Evolutionary conservation across 2,329 filamentous ascomycete species (phyloP), one percentile per base, ranked within the genome.

Genomic region (Fusarium sp.): DNA sequence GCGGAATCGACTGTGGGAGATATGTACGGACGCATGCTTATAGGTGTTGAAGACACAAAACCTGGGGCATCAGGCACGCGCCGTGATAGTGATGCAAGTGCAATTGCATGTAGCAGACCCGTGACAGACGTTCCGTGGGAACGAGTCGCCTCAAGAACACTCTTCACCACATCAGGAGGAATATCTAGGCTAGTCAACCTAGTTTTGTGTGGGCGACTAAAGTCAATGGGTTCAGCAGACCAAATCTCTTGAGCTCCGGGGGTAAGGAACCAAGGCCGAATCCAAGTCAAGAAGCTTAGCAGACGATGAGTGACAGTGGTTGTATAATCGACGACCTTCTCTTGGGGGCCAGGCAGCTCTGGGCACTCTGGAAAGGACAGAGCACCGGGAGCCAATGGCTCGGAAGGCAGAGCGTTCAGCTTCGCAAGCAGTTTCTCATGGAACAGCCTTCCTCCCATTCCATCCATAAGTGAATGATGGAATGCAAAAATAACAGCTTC

Each of bases 391-490:
- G 15, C 37, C 2, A 23, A 12, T 30, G 15, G 47, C 37, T 12
- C 61, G 40, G 38, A 18, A 20, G 41, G 33, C 15, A 63, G 38
- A 26, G 60, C 53, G 57, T 80, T 81, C 4, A 88, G 76, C 6
- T 83, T 80, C 4, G 75, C 68, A 6, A 84, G 78, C 0, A 89
- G 75, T 3, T 79, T 76, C 31, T 79, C 74, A 63, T 89, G 86
- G 65, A 89, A 87, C 3, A 80, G 70, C 30, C 77, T 75, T 0
- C 82, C 83, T 65, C 83, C 82, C 13, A 80, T 77, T 2, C 87
- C 87, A 65, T 89, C 87, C 26, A 80, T 80, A 18, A 88, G 76
- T 1, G 81, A 78, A 67, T 89, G 86, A 63, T 89, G 86, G 34
- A 79, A 85, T 7, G 80, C 78, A 65, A 88, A 85, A 8, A 82